Evolutionary conservation across 805 yeast species (phyloP).

Genomic region (Saccharomyces kudriavzevii): DNA sequence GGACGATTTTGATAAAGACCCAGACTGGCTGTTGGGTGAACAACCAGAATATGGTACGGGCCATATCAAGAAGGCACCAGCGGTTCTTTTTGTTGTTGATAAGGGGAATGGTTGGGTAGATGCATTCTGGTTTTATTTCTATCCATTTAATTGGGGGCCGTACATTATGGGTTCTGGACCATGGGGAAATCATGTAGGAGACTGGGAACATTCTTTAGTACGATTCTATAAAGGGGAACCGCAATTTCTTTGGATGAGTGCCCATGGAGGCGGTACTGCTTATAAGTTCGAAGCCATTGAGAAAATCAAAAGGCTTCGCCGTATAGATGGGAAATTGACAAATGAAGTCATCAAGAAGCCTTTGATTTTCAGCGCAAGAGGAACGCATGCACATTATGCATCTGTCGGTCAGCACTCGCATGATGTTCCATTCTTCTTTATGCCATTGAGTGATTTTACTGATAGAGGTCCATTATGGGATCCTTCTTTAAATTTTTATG

Average conservation of each 20-base stretch:
- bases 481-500: slow-evolving; percentile 72
- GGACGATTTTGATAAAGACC: slow-evolving; percentile 61
- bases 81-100: slow-evolving; percentile 73
- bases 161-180: slow-evolving; percentile 97
- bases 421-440: slow-evolving; percentile 72
- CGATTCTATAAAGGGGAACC: slow-evolving; percentile 79
- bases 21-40: slow-evolving; percentile 82
- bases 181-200: slow-evolving; percentile 94
- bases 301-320: slow-evolving; percentile 47
- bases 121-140: slow-evolving; percentile 93
- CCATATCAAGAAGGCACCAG: slow-evolving; percentile 66
- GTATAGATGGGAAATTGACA: slow-evolving; percentile 77
- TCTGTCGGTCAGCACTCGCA: slow-evolving; percentile 95
- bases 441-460: slow-evolving; percentile 83
- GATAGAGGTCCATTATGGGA: slow-evolving; percentile 96
- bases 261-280: slow-evolving; percentile 96
- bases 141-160: slow-evolving; percentile 90
- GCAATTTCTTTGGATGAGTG: slow-evolving; percentile 87
- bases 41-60: slow-evolving; percentile 69
- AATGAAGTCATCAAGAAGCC: slow-evolving; percentile 57
- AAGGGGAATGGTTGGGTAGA: slow-evolving; percentile 94
- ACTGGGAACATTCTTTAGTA: slow-evolving; percentile 93
- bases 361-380: slow-evolving; percentile 80
- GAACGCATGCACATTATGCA: slow-evolving; percentile 95
- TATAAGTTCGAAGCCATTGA: slow-evolving; percentile 72